These are phyloP conservation scores for Starmerella geochares DNA, from an alignment of 805 yeast species.

Conservation along the genomic window DNA sequence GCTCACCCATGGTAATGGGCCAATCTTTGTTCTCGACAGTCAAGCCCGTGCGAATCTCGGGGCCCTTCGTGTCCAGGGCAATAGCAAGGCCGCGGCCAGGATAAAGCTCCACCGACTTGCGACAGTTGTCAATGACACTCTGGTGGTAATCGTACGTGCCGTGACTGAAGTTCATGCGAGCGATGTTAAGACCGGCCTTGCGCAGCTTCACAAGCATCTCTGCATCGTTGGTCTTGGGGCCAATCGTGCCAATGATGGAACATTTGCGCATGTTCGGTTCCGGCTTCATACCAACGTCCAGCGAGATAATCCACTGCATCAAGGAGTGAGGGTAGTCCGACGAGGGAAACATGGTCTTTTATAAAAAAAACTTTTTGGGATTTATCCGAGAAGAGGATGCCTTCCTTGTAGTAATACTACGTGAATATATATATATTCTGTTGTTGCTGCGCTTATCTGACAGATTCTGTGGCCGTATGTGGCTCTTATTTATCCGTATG, in stretches of 20 bases:
- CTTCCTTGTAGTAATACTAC: background rate
- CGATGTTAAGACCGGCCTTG: conserved; percentile 96
- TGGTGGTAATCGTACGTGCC: conserved; percentile 98
- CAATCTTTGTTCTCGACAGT: conserved; percentile 70
- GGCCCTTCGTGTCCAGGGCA: conserved; percentile 98
- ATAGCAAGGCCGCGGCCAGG: conserved; percentile 96
- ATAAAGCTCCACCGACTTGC: conserved; percentile 81
- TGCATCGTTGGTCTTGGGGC: conserved; percentile 91
- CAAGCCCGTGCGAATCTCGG: conserved; percentile 98
- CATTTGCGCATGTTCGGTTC: conserved; percentile 80
- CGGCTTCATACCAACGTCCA: conserved; percentile 65
- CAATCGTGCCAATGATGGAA: conserved; percentile 96
- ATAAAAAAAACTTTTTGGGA: background rate
- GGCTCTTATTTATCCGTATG: conserved; percentile 5
- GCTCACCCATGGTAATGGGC: conserved; percentile 76
- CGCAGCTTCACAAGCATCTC: conserved; percentile 77
- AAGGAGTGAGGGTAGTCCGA: conserved; percentile 29
- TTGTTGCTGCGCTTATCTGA: conserved; percentile 5
- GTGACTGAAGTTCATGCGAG: conserved; percentile 98
- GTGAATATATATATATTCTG: background rate
- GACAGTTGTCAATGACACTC: conserved; percentile 89
- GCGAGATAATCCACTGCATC: conserved; percentile 73
- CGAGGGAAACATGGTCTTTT: conserved; percentile 15
- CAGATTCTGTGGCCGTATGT: background rate
- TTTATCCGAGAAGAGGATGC: background rate